Conservation (phyloP, 257 asterid genomes). For the Cordia subcordata region DNA sequence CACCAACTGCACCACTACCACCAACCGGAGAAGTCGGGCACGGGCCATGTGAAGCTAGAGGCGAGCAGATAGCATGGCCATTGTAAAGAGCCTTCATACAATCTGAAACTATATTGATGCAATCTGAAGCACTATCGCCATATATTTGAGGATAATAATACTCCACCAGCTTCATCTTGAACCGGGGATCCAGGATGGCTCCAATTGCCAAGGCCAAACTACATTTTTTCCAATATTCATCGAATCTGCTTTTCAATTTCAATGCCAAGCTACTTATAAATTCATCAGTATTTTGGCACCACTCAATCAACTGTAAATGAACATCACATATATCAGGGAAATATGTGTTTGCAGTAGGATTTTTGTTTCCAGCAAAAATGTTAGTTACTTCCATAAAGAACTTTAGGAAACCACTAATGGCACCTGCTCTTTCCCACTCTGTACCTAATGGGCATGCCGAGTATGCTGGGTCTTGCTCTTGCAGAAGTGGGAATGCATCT, state of each 20-base stretch:
- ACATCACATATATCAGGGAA: constrained; percentile 86
- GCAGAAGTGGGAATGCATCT: constrained; percentile 65
- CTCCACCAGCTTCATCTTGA: constrained; percentile 84
- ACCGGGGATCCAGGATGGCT: constrained; percentile 83
- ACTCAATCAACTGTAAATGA: constrained; percentile 74
- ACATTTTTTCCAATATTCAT: constrained; percentile 95
- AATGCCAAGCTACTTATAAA: constrained; percentile 75
- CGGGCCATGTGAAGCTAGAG: constrained; percentile 54
- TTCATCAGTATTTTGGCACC: constrained; percentile 91
- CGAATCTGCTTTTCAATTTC: constrained; percentile 74
- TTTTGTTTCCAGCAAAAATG: constrained; percentile 60
- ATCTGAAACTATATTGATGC: constrained; percentile 69
- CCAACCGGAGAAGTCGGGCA: constrained; percentile 41
- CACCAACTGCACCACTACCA: constrained; percentile 27
- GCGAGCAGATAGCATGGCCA: constrained; percentile 70
- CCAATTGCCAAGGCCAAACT: constrained; percentile 97
- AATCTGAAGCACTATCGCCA: constrained; percentile 53
- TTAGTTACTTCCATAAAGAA: constrained; percentile 72
- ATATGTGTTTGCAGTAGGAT: constrained; percentile 67
- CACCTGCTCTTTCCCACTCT: constrained; percentile 79
- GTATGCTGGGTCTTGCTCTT: constrained; percentile 61
- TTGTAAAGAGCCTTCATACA: constrained; percentile 84
- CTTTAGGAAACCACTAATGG: constrained; percentile 63
- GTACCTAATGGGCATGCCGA: constrained; percentile 45
- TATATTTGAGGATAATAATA: constrained; percentile 83